Conservation (phyloP, 768 basidiomycete genomes). For the Dentipellis fragilis region DNA sequence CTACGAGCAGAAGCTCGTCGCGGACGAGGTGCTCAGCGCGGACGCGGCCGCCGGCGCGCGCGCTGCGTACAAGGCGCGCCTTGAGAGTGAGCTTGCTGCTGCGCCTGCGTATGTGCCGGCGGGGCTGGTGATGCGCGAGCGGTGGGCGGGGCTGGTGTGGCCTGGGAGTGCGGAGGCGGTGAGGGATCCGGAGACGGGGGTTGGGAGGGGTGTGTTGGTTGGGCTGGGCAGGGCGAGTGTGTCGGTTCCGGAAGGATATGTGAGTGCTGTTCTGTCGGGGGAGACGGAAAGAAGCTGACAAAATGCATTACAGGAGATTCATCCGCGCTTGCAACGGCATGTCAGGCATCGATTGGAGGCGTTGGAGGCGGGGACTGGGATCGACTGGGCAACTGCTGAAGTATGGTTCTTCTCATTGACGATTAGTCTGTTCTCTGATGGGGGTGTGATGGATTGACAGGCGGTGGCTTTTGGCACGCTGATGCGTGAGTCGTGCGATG, state of each 20-base stretch:
- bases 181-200: constrained; percentile 58
- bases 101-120: constrained; percentile 38
- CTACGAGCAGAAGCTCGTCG: constrained; percentile 73
- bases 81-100: constrained; percentile 50
- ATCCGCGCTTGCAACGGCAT: constrained; percentile 69
- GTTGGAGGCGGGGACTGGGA: constrained; percentile 54
- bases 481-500: constrained; percentile 71
- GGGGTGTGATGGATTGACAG: constrained; percentile 22
- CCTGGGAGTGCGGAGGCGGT: constrained; percentile 47
- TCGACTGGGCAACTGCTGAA: constrained; percentile 90
- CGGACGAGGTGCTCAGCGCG: constrained; percentile 47
- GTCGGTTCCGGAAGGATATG: constrained; percentile 46
- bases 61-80: constrained; percentile 43
- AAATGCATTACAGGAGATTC: constrained; percentile 50
- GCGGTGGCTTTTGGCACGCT: constrained; percentile 84
- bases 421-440: neutral
- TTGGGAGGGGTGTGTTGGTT: constrained; percentile 38
- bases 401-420: constrained; percentile 24
- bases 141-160: constrained; percentile 56
- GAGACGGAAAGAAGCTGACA: neutral
- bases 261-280: constrained; percentile 26
- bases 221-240: constrained; percentile 65
- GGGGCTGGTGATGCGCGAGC: constrained; percentile 47
- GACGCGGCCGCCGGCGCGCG: constrained; percentile 43
- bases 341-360: constrained; percentile 67